A percentile compares a stretch with the other conserved stretches of the same genome.
These are phyloP conservation scores for Aspergillus leporis DNA, from an alignment of 495 filamentous ascomycete genomes.

Conservation along the genomic window DNA sequence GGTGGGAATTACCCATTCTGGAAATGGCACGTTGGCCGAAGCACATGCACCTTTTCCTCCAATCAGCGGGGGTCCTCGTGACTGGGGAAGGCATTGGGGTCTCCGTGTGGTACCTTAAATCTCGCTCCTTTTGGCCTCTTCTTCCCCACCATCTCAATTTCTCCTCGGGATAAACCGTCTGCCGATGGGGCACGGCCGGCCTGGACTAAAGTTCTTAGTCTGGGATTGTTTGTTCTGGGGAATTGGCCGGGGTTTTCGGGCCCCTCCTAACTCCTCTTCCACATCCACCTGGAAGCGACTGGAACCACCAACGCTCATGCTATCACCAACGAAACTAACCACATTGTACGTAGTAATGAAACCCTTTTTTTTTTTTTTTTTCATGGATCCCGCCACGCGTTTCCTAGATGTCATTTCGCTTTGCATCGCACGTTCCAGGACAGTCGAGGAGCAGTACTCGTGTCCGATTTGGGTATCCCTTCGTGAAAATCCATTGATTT, in stretches of 20 bases:
- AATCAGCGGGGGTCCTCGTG: neutral
- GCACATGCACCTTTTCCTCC: neutral
- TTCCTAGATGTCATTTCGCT: neutral
- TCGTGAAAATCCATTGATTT: neutral
- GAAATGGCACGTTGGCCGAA: constrained; percentile 1
- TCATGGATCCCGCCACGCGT: neutral
- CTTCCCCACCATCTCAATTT: neutral
- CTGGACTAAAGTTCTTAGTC: neutral
- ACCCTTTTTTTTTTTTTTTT: no score
- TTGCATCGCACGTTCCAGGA: neutral
- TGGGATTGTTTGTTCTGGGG: constrained; percentile 3
- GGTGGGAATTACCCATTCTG: neutral
- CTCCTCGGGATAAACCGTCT: neutral
- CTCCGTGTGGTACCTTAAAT: neutral
- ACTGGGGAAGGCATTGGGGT: neutral
- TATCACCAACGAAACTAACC: neutral
- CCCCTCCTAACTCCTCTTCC: constrained; percentile 2
- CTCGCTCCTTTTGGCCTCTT: neutral
- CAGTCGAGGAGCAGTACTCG: neutral
- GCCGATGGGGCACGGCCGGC: neutral
- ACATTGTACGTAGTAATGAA: neutral
- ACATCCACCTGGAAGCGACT: neutral
- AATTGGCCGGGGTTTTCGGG: constrained; percentile 4
- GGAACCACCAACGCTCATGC: neutral
- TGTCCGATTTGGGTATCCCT: neutral